Evolutionary conservation across 2,329 filamentous ascomycete species (phyloP).

Genomic region (Fusarium beomiforme): DNA sequence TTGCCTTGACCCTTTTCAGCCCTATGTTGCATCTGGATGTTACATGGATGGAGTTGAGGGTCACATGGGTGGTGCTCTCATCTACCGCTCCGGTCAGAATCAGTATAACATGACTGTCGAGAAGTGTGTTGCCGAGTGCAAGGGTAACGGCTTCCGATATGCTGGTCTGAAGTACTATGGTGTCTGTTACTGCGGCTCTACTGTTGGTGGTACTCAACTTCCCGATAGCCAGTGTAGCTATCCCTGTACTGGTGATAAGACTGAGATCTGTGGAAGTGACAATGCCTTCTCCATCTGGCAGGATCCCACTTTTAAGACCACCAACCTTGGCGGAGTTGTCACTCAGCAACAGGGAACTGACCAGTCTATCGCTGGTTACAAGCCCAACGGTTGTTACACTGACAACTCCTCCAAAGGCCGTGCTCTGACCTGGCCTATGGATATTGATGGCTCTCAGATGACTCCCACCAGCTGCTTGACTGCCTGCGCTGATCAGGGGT

Average conservation of each 20-base stretch:
- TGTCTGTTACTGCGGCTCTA: slow-evolving; percentile 63
- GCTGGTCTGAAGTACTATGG: slow-evolving; percentile 63
- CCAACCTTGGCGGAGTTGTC: slow-evolving; percentile 32
- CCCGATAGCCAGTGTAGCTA: slow-evolving; percentile 66
- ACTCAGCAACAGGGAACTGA: slow-evolving; percentile 51
- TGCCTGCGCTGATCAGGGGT: slow-evolving; percentile 56
- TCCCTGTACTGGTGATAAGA: slow-evolving; percentile 58
- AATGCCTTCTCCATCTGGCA: slow-evolving; percentile 59
- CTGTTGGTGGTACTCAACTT: slow-evolving; percentile 62
- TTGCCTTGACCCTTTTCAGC: slow-evolving; percentile 57
- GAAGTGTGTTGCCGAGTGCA: slow-evolving; percentile 60
- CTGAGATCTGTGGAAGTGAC: slow-evolving; percentile 59
- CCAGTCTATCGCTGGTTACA: slow-evolving; percentile 60
- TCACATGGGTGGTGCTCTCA: slow-evolving; percentile 50
- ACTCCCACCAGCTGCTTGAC: slow-evolving; percentile 56
- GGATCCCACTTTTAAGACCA: slow-evolving; percentile 60
- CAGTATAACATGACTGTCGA: slow-evolving; percentile 57
- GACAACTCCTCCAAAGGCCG: slow-evolving; percentile 55
- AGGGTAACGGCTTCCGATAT: slow-evolving; percentile 62
- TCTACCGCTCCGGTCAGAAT: slow-evolving; percentile 53
- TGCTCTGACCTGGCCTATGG: slow-evolving; percentile 57
- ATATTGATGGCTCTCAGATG: slow-evolving; percentile 49
- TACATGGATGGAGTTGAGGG: slow-evolving; percentile 51
- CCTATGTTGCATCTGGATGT: slow-evolving; percentile 61
- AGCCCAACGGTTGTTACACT: slow-evolving; percentile 69